Evolutionary conservation across 2,329 filamentous ascomycete species (phyloP), one percentile per base, ranked within the genome.

Genomic region (Apiospora aurea): DNA sequence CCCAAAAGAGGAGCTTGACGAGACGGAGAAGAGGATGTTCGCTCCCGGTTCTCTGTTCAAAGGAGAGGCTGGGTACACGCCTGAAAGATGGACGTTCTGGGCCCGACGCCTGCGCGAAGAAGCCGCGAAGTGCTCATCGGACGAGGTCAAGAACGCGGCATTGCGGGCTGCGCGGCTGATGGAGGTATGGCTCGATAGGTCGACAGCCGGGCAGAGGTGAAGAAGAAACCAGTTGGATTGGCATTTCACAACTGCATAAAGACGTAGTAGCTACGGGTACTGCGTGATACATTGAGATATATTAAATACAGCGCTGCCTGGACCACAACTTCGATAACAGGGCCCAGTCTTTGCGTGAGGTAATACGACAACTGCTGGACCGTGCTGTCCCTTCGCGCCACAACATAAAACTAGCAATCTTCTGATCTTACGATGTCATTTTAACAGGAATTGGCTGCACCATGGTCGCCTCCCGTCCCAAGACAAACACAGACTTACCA

Each of bases 41-140:
- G 69, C 64, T 13, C 77, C 74, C 4, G 79, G 79, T 2, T 29
- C 72, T 26, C 72, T 80, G 43, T 80, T 75, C 71, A 74, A 71
- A 11, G 75, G 73, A 8, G 64, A 70, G 43, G 64, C 77, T 7
- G 79, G 78, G 2, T 71, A 80, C 29, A 74, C 57, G 10, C 67
- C 66, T 4, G 76, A 77, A 5, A 72, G 79, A 69, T 80, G 78
- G 78, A 38, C 44, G 38, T 80, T 80, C 70, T 80, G 78, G 79
- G 71, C 69, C 0, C 69, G 46, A 29, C 73, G 78, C 44, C 79
- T 80, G 41, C 34, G 70, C 11, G 76, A 78, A 41, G 72, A 73
- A 16, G 78, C 74, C 5, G 75, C 71, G 67, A 76, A 75, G 14
- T 72, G 69, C 7, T 71, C 68, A 4, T 67, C 71, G 0, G 49